phyloP scores from a whole-genome alignment of 768 basidiomycete species.

The Phanerodontia chrysosporium region DNA sequence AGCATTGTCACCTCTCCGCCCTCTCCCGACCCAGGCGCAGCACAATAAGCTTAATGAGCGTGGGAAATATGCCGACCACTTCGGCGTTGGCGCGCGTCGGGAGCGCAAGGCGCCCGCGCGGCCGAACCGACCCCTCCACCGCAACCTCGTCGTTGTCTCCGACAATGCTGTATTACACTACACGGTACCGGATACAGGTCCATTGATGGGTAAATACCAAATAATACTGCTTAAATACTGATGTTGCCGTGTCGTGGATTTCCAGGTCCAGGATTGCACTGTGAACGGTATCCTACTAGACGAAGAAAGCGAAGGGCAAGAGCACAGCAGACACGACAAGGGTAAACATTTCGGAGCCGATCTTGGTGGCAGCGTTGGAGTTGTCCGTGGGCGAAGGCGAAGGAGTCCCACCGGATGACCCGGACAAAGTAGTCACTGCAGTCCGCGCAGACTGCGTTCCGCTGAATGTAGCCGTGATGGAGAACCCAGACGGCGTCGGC shows the following conservation, averaged over 20 bases:
- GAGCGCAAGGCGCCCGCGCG: background rate
- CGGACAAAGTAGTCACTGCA: background rate
- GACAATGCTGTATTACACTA: background rate
- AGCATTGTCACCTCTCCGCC: background rate
- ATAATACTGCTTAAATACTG: background rate
- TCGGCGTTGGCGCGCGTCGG: background rate
- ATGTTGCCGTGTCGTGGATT: too few species aligned
- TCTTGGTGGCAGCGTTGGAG: background rate
- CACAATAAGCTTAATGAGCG: background rate
- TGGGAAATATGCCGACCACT: background rate
- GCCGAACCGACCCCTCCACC: too few species aligned
- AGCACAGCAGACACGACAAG: background rate
- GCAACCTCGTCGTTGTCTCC: too few species aligned
- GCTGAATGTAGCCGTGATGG: background rate
- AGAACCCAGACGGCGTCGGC: conserved; percentile 9
- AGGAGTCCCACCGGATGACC: background rate
- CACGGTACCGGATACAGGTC: background rate
- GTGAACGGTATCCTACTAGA: background rate
- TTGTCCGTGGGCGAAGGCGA: background rate
- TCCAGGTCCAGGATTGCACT: background rate
- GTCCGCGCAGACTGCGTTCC: background rate
- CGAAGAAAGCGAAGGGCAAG: background rate
- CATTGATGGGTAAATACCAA: background rate
- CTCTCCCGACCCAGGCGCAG: background rate
- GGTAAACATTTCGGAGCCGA: background rate